Conservation (phyloP, 768 basidiomycete species). For the Termitomyces sp. region DNA sequence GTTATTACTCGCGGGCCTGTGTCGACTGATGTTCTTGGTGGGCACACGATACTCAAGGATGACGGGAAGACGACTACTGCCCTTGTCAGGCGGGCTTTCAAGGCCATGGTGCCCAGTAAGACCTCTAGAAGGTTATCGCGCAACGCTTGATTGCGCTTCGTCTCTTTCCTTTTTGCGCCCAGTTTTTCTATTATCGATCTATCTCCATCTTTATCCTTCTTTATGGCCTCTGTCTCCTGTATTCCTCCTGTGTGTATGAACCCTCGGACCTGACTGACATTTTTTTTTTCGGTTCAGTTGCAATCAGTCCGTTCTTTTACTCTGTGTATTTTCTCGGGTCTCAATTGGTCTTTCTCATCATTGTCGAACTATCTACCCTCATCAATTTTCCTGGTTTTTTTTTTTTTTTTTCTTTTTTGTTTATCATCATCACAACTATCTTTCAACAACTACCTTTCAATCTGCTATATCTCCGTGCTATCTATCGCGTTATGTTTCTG, state of each 20-base stretch:
- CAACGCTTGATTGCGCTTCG: conserved; percentile 26
- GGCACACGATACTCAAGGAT: conserved; percentile 31
- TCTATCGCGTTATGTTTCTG: conserved; percentile 9
- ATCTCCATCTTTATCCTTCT: conserved; percentile 1
- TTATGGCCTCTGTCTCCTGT: background rate
- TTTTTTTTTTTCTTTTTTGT: background rate
- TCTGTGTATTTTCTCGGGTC: background rate
- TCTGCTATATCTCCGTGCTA: conserved; percentile 11
- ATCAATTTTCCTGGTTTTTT: background rate
- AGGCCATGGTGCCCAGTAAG: conserved; percentile 69
- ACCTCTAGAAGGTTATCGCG: conserved; percentile 46
- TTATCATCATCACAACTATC: background rate
- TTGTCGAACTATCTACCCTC: background rate
- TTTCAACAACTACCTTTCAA: background rate
- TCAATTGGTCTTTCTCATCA: background rate
- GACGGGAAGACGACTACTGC: conserved; percentile 45
- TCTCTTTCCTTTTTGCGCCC: background rate
- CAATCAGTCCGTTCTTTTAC: background rate
- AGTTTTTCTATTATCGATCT: background rate
- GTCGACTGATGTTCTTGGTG: conserved; percentile 14
- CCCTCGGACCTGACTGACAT: background rate
- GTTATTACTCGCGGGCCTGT: conserved; percentile 32
- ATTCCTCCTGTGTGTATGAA: background rate
- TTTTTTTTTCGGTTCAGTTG: background rate
- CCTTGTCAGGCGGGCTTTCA: conserved; percentile 66